A percentile compares a stretch with the other conserved stretches of the same genome.
phyloP scores from a whole-genome alignment of 2,329 filamentous ascomycete genomes.

The Helicocarpus griseus region DNA sequence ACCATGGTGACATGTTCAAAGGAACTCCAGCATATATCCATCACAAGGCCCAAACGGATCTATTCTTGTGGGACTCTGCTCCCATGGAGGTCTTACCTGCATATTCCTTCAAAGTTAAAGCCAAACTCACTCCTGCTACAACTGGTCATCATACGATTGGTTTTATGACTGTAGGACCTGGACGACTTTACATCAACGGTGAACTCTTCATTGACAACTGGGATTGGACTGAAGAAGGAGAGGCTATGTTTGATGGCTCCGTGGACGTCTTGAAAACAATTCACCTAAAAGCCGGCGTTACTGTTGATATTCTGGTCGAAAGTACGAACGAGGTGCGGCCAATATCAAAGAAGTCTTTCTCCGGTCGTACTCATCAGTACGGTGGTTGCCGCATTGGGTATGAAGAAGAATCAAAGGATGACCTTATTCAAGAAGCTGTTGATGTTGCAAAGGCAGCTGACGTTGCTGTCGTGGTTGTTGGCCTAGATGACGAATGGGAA shows the following conservation, averaged over 20 bases:
- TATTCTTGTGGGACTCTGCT: slow-evolving; percentile 37
- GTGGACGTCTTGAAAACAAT: slow-evolving; percentile 46
- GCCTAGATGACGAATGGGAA: slow-evolving; percentile 64
- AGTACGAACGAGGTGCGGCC: slow-evolving; percentile 5
- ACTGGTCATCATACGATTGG: slow-evolving; percentile 47
- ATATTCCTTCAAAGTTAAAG: slow-evolving; percentile 48
- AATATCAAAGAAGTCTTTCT: slow-evolving; percentile 1
- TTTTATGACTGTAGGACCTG: slow-evolving; percentile 47
- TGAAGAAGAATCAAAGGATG: slow-evolving; percentile 43
- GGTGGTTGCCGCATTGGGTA: slow-evolving; percentile 49
- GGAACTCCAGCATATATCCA: slow-evolving; percentile 38
- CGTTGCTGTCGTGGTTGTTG: slow-evolving; percentile 60
- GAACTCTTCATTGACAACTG: slow-evolving; percentile 49
- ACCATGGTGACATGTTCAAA: slow-evolving; percentile 35
- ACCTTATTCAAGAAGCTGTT: slow-evolving; percentile 51
- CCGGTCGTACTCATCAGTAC: slow-evolving; percentile 11
- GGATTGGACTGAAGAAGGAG: slow-evolving; percentile 45
- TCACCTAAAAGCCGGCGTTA: slow-evolving; percentile 42
- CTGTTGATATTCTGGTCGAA: slow-evolving; percentile 45
- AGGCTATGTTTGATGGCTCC: slow-evolving; percentile 51
- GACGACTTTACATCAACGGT: slow-evolving; percentile 48
- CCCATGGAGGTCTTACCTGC: slow-evolving; percentile 33
- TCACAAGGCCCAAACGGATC: slow-evolving; percentile 21
- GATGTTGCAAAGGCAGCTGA: slow-evolving; percentile 56
- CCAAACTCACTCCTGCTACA: slow-evolving; percentile 42